Evolutionary conservation across 257 asterid species (phyloP).

Genomic region (Penstemon eatonii): DNA sequence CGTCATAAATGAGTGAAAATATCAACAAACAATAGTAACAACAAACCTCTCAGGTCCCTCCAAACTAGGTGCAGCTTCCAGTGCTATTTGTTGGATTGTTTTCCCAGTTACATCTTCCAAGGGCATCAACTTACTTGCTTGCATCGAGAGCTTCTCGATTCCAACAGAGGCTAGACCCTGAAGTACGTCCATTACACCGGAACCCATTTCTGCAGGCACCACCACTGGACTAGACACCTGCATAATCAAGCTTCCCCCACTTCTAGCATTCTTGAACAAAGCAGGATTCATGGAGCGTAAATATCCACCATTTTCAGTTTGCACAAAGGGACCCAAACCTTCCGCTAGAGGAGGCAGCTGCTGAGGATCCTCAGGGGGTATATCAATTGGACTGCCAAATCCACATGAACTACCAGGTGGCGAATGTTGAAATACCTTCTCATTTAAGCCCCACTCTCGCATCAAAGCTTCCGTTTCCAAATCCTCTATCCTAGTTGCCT

Average conservation of each 20-base stretch:
- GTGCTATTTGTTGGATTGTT: conserved; percentile 76
- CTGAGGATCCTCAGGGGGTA: conserved; percentile 53
- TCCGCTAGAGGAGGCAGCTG: conserved; percentile 74
- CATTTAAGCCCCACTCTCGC: conserved; percentile 82
- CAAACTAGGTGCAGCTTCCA: conserved; percentile 63
- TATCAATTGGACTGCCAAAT: conserved; percentile 64
- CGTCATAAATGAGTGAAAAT: too few relatives aligned
- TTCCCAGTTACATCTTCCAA: conserved; percentile 86
- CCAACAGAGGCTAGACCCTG: conserved; percentile 86
- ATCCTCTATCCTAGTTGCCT: conserved; percentile 69
- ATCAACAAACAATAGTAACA: neutral
- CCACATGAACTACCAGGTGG: conserved; percentile 54
- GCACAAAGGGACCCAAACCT: conserved; percentile 80
- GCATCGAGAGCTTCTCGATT: conserved; percentile 90
- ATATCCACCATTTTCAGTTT: conserved; percentile 79
- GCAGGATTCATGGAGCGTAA: conserved; percentile 87
- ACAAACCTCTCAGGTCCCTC: conserved; percentile 75
- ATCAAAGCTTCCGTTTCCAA: conserved; percentile 87
- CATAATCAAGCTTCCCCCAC: conserved; percentile 80
- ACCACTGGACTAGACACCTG: conserved; percentile 93
- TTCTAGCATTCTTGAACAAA: conserved; percentile 60
- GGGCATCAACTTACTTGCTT: conserved; percentile 91
- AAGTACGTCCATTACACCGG: conserved; percentile 78
- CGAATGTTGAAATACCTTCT: conserved; percentile 66
- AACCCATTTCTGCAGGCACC: conserved; percentile 96